phyloP scores from a whole-genome alignment of 352 stramenopile genomes.

The Globisporangium barbulae region DNA sequence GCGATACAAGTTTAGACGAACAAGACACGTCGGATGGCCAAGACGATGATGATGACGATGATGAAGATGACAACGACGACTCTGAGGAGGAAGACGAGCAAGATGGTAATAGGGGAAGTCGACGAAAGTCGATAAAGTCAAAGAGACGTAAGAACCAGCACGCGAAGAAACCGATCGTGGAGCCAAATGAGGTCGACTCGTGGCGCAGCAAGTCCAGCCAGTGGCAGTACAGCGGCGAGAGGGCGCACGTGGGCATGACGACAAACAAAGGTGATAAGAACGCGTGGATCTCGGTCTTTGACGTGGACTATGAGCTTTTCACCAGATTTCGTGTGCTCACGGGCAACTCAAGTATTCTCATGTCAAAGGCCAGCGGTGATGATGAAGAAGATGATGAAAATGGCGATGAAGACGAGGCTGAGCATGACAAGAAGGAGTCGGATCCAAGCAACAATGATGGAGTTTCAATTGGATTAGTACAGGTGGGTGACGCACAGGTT shows the following conservation, averaged over 20 bases:
- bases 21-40: slow-evolving; percentile 21
- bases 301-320: slow-evolving; percentile 22
- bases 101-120: not conserved
- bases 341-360: slow-evolving; percentile 8
- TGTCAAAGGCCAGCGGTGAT: not conserved
- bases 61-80: slow-evolving; percentile 37
- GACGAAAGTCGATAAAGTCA: slow-evolving; percentile 19
- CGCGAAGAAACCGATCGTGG: slow-evolving; percentile 22
- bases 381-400: slow-evolving; percentile 33
- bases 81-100: slow-evolving; percentile 32
- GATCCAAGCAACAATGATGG: not conserved
- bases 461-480: not conserved
- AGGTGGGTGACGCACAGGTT: not conserved
- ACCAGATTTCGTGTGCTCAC: slow-evolving; percentile 8
- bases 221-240: slow-evolving; percentile 40
- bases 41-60: slow-evolving; percentile 32
- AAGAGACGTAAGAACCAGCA: slow-evolving; percentile 21
- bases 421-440: slow-evolving; percentile 4
- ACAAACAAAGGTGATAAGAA: slow-evolving; percentile 13
- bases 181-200: slow-evolving; percentile 30
- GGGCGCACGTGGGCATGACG: slow-evolving; percentile 27
- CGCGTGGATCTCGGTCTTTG: slow-evolving; percentile 23
- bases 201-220: slow-evolving; percentile 20
- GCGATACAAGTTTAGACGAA: slow-evolving; percentile 45
- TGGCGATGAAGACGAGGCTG: slow-evolving; percentile 15